These are phyloP conservation scores for Prunus dulcis DNA, from an alignment of 306 rosid species.

Conservation along the genomic window DNA sequence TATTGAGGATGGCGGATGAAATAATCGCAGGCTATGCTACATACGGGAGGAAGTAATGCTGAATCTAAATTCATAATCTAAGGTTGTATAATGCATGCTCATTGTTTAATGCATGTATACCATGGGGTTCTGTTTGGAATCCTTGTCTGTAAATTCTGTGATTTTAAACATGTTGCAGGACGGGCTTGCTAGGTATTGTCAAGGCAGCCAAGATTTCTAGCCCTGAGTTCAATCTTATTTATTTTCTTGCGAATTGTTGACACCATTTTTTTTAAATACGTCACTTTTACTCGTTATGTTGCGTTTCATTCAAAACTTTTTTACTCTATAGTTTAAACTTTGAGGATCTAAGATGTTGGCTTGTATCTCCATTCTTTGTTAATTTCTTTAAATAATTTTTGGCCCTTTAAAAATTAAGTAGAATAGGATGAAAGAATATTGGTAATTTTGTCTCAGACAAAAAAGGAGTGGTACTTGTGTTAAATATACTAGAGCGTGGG, in stretches of 20 bases:
- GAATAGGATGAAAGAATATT: no score
- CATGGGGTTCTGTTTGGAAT: conserved; percentile 17
- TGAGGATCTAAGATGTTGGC: neutral
- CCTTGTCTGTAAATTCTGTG: conserved; percentile 32
- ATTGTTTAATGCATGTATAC: conserved; percentile 19
- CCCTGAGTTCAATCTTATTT: neutral
- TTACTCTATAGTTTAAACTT: no score
- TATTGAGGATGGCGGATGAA: conserved; percentile 25
- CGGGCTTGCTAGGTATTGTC: neutral
- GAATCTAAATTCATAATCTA: conserved; percentile 16
- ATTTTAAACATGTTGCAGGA: conserved; percentile 24
- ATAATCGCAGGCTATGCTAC: conserved; percentile 27
- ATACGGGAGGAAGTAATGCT: conserved; percentile 19
- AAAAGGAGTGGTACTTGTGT: no score
- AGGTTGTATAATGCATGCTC: conserved; percentile 20
- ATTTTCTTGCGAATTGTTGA: neutral
- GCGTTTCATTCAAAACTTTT: neutral
- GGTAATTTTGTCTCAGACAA: no score
- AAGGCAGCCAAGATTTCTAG: neutral
- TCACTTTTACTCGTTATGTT: neutral
- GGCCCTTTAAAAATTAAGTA: no score
- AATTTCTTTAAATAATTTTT: no score
- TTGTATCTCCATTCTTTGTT: no score
- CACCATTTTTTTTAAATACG: neutral
- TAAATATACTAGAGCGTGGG: no score